phyloP scores from a whole-genome alignment of 345 rosid genomes.

The Aegle marmelos region DNA sequence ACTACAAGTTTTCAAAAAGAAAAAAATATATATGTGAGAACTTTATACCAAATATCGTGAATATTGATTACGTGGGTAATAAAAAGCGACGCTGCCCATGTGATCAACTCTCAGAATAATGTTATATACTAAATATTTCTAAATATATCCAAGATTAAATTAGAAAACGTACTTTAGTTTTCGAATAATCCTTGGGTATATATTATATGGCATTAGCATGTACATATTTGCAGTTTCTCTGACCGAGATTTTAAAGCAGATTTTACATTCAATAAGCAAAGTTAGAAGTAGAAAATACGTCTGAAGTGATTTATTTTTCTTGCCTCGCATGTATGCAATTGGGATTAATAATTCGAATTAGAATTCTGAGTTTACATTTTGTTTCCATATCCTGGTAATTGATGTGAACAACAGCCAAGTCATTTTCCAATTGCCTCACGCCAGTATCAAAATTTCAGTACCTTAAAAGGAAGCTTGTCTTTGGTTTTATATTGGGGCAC shows the following conservation, averaged over 20 bases:
- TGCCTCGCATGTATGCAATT: background rate
- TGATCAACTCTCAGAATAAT: too few relatives aligned
- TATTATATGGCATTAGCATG: background rate
- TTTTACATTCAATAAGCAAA: background rate
- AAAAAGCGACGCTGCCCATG: too few relatives aligned
- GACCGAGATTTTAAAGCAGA: background rate
- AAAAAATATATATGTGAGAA: too few relatives aligned
- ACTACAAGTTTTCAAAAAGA: too few relatives aligned
- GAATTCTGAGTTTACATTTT: background rate
- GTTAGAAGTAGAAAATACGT: background rate
- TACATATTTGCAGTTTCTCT: background rate
- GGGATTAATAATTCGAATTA: background rate
- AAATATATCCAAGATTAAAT: too few relatives aligned
- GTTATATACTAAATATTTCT: too few relatives aligned
- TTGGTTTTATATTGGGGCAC: background rate
- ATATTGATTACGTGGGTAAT: too few relatives aligned
- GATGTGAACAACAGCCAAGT: background rate
- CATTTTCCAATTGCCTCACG: background rate
- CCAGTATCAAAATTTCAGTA: background rate
- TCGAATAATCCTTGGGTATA: background rate
- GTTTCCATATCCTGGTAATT: background rate
- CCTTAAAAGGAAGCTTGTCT: background rate
- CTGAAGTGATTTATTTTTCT: background rate
- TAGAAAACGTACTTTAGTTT: background rate
- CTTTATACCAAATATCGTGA: too few relatives aligned